phyloP scores from a whole-genome alignment of 192 early-diverging fungal species.

The Coemansia nantahalensis region DNA sequence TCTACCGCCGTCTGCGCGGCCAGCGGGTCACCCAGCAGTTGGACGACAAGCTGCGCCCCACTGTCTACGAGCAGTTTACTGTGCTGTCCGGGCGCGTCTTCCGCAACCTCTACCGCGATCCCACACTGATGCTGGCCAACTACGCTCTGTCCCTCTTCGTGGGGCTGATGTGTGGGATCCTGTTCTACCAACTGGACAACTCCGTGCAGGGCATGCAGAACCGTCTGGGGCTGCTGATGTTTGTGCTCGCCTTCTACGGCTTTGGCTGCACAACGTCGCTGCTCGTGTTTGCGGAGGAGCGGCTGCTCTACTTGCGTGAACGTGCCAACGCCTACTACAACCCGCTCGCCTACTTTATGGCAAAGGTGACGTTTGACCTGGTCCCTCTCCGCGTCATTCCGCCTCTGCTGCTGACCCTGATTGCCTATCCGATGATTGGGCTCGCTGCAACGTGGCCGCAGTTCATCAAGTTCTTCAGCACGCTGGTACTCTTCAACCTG shows the following conservation, averaged over 20 bases:
- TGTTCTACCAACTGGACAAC: conserved; percentile 54
- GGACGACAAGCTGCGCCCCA: conserved; percentile 30
- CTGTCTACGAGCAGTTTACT: conserved; percentile 49
- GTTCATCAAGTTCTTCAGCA: conserved; percentile 70
- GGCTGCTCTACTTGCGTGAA: conserved; percentile 57
- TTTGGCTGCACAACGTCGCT: conserved; percentile 58
- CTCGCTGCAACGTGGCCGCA: conserved; percentile 60
- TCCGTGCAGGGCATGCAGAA: conserved; percentile 49
- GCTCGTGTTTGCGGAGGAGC: conserved; percentile 47
- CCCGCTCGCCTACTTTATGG: conserved; percentile 57
- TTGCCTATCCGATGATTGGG: conserved; percentile 85
- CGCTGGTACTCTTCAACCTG: conserved; percentile 79
- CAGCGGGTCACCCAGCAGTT: background rate
- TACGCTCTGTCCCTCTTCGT: conserved; percentile 41
- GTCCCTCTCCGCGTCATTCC: conserved; percentile 75
- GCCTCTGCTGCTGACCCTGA: conserved; percentile 75
- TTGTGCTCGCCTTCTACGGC: conserved; percentile 53
- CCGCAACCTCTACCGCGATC: conserved; percentile 40
- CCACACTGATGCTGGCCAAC: conserved; percentile 43
- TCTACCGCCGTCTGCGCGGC: conserved; percentile 6
- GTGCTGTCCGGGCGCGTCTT: conserved; percentile 52
- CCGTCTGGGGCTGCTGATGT: conserved; percentile 47
- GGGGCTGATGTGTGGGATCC: conserved; percentile 53
- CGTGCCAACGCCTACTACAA: conserved; percentile 63
- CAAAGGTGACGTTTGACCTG: conserved; percentile 62